A percentile compares a stretch with the other conserved stretches of the same genome.
phyloP scores from a whole-genome alignment of 441 rosid genomes.

The Gossypium schwendimanii region DNA sequence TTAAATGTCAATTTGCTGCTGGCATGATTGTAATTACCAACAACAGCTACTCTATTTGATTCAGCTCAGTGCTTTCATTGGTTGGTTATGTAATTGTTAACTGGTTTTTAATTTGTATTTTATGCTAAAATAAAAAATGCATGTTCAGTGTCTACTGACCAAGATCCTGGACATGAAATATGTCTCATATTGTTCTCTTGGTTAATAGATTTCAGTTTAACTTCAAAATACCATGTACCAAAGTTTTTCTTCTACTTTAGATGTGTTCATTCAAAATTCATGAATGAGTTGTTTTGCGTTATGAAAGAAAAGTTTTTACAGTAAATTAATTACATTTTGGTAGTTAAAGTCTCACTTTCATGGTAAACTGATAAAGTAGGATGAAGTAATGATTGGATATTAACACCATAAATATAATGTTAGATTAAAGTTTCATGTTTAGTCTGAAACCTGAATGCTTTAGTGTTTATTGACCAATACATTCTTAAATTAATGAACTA shows the following conservation, averaged over 20 bases:
- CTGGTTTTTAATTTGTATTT: neutral
- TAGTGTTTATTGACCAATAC: neutral
- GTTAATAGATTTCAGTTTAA: neutral
- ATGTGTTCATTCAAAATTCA: neutral
- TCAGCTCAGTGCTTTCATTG: neutral
- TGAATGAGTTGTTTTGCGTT: neutral
- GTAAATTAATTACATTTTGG: neutral
- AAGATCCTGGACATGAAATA: neutral
- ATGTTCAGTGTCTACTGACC: neutral
- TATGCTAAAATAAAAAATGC: neutral
- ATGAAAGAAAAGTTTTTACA: neutral
- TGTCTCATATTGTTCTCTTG: neutral
- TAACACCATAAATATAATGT: neutral
- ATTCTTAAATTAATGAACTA: conserved; percentile 13
- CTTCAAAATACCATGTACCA: neutral
- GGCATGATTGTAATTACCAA: neutral
- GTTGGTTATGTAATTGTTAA: neutral
- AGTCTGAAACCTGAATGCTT: conserved; percentile 6
- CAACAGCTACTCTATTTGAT: neutral
- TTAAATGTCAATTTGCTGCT: conserved; percentile 9
- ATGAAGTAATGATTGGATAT: neutral
- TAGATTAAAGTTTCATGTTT: conserved; percentile 3
- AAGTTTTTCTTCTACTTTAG: neutral
- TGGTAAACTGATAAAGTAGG: neutral
- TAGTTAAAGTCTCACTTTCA: neutral